Percentiles rank a stretch among this genome's conserved stretches.
phyloP scores from a whole-genome alignment of 306 rosid genomes.

The Castanopsis chinensis region DNA sequence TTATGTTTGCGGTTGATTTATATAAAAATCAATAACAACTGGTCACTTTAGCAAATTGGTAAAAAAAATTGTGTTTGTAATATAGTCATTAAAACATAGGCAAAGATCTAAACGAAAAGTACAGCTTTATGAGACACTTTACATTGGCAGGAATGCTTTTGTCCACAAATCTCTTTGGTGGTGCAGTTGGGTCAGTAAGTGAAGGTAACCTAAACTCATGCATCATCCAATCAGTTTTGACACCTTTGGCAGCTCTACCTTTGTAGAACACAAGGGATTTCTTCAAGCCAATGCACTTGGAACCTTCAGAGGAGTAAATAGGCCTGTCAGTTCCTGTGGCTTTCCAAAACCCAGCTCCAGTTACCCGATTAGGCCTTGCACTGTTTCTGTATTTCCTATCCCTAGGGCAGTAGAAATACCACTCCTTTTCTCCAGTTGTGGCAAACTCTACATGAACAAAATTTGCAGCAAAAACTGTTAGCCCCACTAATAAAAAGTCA shows the following conservation, averaged over 20 bases:
- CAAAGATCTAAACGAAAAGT: background rate
- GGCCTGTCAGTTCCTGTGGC: constrained; percentile 94
- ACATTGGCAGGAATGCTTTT: constrained; percentile 66
- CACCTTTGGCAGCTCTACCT: constrained; percentile 86
- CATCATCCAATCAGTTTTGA: constrained; percentile 99
- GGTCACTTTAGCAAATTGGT: no score
- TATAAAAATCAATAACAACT: no score
- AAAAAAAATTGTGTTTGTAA: no score
- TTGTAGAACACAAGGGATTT: constrained; percentile 87
- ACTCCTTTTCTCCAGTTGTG: constrained; percentile 77
- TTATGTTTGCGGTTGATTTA: no score
- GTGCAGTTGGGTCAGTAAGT: constrained; percentile 43
- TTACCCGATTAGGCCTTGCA: constrained; percentile 89
- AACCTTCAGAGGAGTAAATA: constrained; percentile 81
- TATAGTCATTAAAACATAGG: background rate
- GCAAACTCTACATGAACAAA: constrained; percentile 55
- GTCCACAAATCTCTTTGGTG: constrained; percentile 50
- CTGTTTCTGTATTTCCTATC: constrained; percentile 94
- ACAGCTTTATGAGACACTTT: constrained; percentile 1
- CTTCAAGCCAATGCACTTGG: constrained; percentile 84
- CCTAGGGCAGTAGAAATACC: constrained; percentile 93
- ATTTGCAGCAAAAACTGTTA: background rate
- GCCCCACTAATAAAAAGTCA: background rate
- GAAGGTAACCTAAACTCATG: constrained; percentile 91
- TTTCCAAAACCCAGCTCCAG: constrained; percentile 94